Base-by-base conservation (phyloP, 73 alveolate species). In the Durusdinium trenchii region DNA sequence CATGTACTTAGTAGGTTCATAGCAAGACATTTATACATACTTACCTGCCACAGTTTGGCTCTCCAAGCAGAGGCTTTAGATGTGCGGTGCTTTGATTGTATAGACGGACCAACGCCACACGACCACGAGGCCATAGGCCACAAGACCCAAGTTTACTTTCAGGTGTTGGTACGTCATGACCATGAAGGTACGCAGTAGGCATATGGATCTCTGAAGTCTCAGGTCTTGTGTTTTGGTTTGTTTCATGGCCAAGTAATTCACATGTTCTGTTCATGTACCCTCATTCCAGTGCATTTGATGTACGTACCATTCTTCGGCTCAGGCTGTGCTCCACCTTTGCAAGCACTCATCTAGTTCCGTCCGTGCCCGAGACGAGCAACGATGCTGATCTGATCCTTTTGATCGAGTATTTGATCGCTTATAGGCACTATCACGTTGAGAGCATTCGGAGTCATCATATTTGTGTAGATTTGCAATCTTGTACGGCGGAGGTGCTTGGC, bases 261-360 rank as follows among this genome's bases (percentile, higher is more conserved):
- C 9, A 12, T 9, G 9, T 20, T 54, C 9, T 9, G 64, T 12
- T 20, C 9, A 54, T 54, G 64, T 12, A 9, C 64, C 9, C 9
- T 9, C 28, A 12, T 54, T 54, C 64, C 64, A 9, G 9, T 54
- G 64, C 20, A 12, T 54, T 54, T 20, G 64, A 2, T 60, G 6
- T 60, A 60, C 0, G 0, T 60, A 23, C 73, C 73, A 60, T 23
- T 60, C n/a, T 2, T 2, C n/a, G n/a, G n/a, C 20, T 52, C 38
- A 79, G 89, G 92, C 92, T 46, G 92, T 82, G 67, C 92, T 82
- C n/a, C 92, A 82, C 46, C 50, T 46, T 3, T 82, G 73, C 92
- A 82, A 82, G 57, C 92, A 82, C 71, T 82, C 92, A 23, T 82
- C 92, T 69, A 82, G 71, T 47, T 82, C 92, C 9, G 92, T 42